These are phyloP conservation scores for Bocquillonia castaneifolia DNA, from an alignment of 441 rosid genomes.

Conservation along the genomic window DNA sequence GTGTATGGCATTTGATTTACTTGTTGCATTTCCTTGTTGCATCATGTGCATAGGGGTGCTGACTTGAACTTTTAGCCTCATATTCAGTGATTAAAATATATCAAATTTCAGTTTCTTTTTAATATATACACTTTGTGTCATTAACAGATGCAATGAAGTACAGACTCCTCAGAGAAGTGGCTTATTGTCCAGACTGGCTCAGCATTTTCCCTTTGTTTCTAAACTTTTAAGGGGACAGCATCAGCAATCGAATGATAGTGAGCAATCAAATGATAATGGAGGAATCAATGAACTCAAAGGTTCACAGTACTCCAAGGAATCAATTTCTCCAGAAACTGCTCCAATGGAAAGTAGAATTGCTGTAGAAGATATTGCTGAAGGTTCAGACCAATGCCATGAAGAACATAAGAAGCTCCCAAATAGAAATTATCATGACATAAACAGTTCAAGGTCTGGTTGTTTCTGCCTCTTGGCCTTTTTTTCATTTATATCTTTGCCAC, in stretches of 20 bases:
- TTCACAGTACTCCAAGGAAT: conserved; percentile 17
- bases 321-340: conserved; percentile 24
- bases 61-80: neutral
- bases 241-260: conserved; percentile 29
- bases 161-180: conserved; percentile 35
- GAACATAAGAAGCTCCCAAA: conserved; percentile 29
- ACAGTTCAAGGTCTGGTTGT: conserved; percentile 36
- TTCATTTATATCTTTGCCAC: conserved; percentile 9
- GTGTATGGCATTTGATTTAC: neutral
- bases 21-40: neutral
- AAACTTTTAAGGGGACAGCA: conserved; percentile 42
- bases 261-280: conserved; percentile 29
- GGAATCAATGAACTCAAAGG: conserved; percentile 28
- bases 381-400: conserved; percentile 27
- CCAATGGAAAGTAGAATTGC: conserved; percentile 23
- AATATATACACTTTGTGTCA: conserved; percentile 19
- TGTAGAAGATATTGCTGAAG: conserved; percentile 31
- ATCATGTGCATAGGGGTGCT: conserved; percentile 1
- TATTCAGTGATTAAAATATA: neutral
- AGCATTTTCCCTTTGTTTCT: conserved; percentile 57
- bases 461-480: conserved; percentile 9
- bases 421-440: conserved; percentile 21
- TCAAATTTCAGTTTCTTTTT: conserved; percentile 15
- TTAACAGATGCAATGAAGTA: conserved; percentile 39
- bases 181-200: conserved; percentile 63